These are phyloP conservation scores for Malus hybrid DNA, from an alignment of 331 rosid genomes.

Conservation along the genomic window DNA sequence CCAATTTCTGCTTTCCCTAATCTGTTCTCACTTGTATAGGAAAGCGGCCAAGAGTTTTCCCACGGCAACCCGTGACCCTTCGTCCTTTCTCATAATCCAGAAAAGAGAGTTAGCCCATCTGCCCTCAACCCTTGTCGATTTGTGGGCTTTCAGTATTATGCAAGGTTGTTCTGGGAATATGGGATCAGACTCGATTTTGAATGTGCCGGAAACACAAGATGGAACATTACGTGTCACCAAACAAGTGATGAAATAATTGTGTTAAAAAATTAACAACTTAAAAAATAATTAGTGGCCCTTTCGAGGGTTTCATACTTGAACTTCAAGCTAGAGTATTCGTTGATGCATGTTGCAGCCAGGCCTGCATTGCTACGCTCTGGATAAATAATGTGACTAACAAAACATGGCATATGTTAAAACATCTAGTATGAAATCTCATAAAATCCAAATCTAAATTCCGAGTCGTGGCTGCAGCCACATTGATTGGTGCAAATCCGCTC, in stretches of 20 bases:
- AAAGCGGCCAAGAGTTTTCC: not conserved
- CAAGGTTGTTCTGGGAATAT: not conserved
- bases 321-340: conserved; percentile 39
- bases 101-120: not conserved
- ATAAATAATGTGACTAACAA: not conserved
- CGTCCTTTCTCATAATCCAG: not conserved
- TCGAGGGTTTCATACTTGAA: conserved; percentile 75
- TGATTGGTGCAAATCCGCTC: too few relatives aligned
- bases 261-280: too few relatives aligned
- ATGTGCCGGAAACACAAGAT: too few relatives aligned
- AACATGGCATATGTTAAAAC: not conserved
- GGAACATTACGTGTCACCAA: too few relatives aligned
- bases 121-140: not conserved
- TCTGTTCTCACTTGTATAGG: too few relatives aligned
- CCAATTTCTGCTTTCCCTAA: too few relatives aligned
- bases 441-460: too few relatives aligned
- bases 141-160: not conserved
- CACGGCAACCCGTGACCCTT: not conserved
- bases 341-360: conserved; percentile 30
- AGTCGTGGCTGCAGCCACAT: not conserved
- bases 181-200: not conserved
- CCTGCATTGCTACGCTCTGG: conserved; percentile 30
- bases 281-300: conserved; percentile 67
- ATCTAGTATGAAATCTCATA: not conserved
- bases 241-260: too few relatives aligned